Evolutionary conservation across 768 basidiomycete species (phyloP).

Genomic region (Xanthoconium stramineum): DNA sequence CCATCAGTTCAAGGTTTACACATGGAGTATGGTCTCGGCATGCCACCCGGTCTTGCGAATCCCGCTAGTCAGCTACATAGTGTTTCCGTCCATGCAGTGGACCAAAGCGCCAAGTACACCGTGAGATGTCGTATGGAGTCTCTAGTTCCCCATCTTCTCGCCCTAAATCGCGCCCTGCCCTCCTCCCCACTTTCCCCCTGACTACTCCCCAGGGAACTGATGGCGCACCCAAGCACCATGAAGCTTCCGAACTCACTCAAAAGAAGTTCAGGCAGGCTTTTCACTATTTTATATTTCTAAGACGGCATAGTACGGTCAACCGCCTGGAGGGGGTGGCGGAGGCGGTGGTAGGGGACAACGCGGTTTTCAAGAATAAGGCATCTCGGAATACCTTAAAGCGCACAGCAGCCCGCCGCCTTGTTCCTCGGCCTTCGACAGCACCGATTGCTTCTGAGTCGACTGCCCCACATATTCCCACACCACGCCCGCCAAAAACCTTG

Average conservation of each 20-base stretch:
- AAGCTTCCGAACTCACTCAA: conserved; percentile 32
- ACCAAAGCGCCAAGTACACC: background rate
- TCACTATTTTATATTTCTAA: conserved; percentile 31
- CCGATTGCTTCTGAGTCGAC: conserved; percentile 1
- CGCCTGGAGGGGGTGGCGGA: conserved; percentile 3
- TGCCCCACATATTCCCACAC: background rate
- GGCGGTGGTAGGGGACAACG: background rate
- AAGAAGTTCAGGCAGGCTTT: conserved; percentile 45
- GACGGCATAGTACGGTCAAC: background rate
- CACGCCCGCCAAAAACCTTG: conserved; percentile 2
- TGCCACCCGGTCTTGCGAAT: conserved; percentile 1
- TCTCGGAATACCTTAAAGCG: background rate
- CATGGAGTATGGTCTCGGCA: background rate
- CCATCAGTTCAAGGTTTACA: background rate
- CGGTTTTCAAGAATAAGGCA: background rate
- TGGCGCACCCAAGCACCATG: conserved; percentile 27
- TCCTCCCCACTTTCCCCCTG: conserved; percentile 17
- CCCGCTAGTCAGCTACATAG: conserved; percentile 3
- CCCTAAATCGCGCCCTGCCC: conserved; percentile 5
- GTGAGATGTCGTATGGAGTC: conserved; percentile 10
- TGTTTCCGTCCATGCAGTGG: background rate
- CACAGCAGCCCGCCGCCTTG: background rate
- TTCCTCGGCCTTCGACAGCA: background rate
- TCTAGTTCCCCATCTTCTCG: conserved; percentile 7
- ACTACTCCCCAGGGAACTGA: conserved; percentile 3